Conservation (phyloP, 2,329 filamentous ascomycete species). For the Neophaeococcomyces mojaviensis region DNA sequence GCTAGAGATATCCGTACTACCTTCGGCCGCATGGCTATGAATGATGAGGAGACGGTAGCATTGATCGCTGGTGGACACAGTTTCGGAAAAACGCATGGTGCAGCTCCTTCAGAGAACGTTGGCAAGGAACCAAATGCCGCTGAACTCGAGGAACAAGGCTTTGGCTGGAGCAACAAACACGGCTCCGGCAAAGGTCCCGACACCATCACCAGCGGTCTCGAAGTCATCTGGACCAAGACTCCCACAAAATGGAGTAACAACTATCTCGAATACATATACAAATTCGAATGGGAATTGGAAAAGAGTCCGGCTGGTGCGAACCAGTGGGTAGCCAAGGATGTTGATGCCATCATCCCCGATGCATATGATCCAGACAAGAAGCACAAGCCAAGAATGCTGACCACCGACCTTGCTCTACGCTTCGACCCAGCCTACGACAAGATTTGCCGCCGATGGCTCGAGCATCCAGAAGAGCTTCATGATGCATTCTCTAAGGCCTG, state of each 20-base stretch:
- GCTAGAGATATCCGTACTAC: conserved; percentile 66
- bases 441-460: conserved; percentile 63
- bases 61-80: conserved; percentile 71
- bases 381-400: conserved; percentile 69
- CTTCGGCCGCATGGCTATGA: conserved; percentile 75
- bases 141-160: conserved; percentile 56
- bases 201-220: conserved; percentile 67
- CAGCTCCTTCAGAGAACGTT: conserved; percentile 55
- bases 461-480: conserved; percentile 60
- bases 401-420: conserved; percentile 64
- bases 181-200: conserved; percentile 61
- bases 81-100: conserved; percentile 76
- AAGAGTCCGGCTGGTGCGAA: conserved; percentile 70
- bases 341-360: conserved; percentile 61
- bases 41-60: conserved; percentile 73
- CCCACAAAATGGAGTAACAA: conserved; percentile 69
- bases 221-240: conserved; percentile 72
- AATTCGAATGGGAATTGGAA: conserved; percentile 68
- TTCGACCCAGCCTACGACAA: conserved; percentile 67
- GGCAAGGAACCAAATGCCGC: conserved; percentile 62
- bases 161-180: conserved; percentile 64
- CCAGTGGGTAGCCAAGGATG: conserved; percentile 68
- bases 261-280: conserved; percentile 69
- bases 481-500: conserved; percentile 66
- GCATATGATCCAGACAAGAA: conserved; percentile 64